Evolutionary conservation across 495 filamentous ascomycete genomes (phyloP), one percentile per base, ranked within the genome.

Genomic region (Gamarada debralockiae): DNA sequence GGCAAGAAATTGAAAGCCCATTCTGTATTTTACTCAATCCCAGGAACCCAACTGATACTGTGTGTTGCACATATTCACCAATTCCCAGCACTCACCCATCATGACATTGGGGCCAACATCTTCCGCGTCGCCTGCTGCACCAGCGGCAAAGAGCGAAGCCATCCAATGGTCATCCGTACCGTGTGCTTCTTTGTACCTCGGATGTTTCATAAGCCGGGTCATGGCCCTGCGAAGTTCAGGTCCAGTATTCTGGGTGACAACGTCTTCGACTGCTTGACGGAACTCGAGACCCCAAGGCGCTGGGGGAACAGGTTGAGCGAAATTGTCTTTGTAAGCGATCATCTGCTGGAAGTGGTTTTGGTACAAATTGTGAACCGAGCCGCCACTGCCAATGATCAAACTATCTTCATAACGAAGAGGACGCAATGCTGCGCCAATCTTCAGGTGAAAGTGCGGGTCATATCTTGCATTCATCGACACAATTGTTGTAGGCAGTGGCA

Each of bases 161-260:
- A 83, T 83, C 56, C 82, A 82, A 62, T 85, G 80, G 60, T 83
- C 81, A 57, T 85, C 80, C 0, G 80, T 83, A 10, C 68, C 79
- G 66, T 85, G 81, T 2, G 81, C 81, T 65, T 83, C 81, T 21
- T 80, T 56, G 56, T 70, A 85, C 22, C 67, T 56, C 14, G 80
- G 80, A 56, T 80, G 74, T 64, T 83, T 82, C 80, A 83, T 85
- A 61, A 85, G 53, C 39, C 74, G 65, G 1, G 74, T 76, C 53
- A 79, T 72, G 3, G 70, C 75, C 18, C 78, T 56, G 4, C 78
- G 50, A 36, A 83, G 55, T 50, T 57, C 56, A 17, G 73, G 72
- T 0, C 78, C 77, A 5, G 27, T 34, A 15, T 69, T 75, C 51
- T 75, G 71, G 2, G 65, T 67, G n/a, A 59, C 48, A 1, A 70